Conservation (phyloP, 2,329 filamentous ascomycete genomes). For the Neonectria faginata region DNA sequence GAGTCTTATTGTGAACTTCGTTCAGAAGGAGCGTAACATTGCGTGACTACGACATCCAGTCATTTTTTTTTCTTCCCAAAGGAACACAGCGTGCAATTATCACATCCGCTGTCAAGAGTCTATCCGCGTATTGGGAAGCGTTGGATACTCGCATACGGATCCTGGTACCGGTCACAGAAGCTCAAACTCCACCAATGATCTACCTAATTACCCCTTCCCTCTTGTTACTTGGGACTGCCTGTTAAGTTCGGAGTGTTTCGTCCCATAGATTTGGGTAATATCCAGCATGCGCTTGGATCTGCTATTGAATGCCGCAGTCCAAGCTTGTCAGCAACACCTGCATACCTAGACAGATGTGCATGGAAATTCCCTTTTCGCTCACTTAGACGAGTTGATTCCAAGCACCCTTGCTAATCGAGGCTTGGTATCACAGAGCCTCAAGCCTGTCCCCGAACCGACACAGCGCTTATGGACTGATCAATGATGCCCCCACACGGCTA, state of each 20-base stretch:
- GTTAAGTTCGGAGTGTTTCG: neutral
- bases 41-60: neutral
- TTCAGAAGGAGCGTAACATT: neutral
- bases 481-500: neutral
- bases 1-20: neutral
- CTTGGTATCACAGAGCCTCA: neutral
- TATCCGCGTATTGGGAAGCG: neutral
- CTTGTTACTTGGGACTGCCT: neutral
- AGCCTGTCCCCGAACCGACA: neutral
- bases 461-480: neutral
- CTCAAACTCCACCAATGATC: constrained; percentile 2
- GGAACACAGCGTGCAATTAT: no score
- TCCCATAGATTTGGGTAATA: neutral
- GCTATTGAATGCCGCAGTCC: neutral
- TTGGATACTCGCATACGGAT: neutral
- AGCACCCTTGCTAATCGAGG: neutral
- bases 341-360: neutral
- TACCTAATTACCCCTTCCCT: neutral
- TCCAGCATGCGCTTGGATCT: neutral
- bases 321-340: neutral
- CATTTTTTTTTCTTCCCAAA: neutral
- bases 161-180: neutral
- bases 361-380: neutral
- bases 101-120: neutral
- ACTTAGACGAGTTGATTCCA: neutral